Base-by-base conservation (phyloP, 495 filamentous ascomycete genomes). In the Daldinia concentrica region DNA sequence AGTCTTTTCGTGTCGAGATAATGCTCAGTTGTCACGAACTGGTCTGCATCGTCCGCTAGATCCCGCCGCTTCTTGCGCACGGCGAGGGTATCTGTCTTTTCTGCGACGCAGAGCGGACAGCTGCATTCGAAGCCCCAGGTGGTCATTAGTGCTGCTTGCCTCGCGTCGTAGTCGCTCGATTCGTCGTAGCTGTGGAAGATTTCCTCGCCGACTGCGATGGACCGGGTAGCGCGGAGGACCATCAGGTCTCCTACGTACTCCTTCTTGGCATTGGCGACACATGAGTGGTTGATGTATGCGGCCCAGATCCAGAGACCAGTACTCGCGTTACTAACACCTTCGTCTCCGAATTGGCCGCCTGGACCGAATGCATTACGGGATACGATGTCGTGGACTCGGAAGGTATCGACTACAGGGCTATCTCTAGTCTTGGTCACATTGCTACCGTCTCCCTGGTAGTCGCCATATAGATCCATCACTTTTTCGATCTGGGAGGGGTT, bases 201-300 rank as follows among this genome's bases (percentile, higher is more conserved):
- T 65, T 88, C 86, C 9, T 83, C 82, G 57, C 81, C 79, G 1
- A 78, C 56, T 6, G 75, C 70, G 17, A 89, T 79, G 58, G 80
- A 66, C 14, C 70, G 66, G 0, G 75, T 74, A 0, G 87, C 86
- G 17, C 85, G 85, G 30, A 87, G 57, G n/a, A 87, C 75, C 78
- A 85, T 83, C 77, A 89, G 78, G 63, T 89, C 86, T 27, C 86
- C 85, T 48, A 88, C 81, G 73, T 85, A 87, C 2, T 81, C 77
- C 6, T 83, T 81, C 0, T 66, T 66, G 6, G 69, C 64, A 56
- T 85, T 87, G 27, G 77, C 74, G 39, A 82, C 9, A 70, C 86
- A 88, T 19, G 80, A 82, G 69, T 88, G 86, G 63, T 88, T 88
- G 50, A 84, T 79, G 75, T 82, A 86, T 0, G 85, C 82, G 15